phyloP scores from a whole-genome alignment of 164 flowering plant genomes.

The Magnolia officinalis region DNA sequence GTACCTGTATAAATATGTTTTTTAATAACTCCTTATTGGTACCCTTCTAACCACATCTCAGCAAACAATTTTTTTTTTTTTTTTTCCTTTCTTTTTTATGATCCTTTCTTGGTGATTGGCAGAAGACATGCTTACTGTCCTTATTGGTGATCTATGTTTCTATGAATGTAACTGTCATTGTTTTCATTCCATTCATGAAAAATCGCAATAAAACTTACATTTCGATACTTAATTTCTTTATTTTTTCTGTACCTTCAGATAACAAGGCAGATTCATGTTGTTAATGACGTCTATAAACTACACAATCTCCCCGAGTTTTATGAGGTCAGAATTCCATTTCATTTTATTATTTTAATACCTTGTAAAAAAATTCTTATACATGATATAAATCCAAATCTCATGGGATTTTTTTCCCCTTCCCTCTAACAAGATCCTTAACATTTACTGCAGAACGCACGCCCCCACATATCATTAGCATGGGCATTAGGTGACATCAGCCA shows the following conservation, averaged over 20 bases:
- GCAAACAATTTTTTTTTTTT: too few species aligned
- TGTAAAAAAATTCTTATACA: neutral
- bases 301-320: constrained; percentile 95
- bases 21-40: too few species aligned
- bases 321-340: constrained; percentile 38
- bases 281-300: constrained; percentile 74
- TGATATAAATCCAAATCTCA: neutral
- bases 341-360: neutral
- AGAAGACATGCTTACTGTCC: too few species aligned
- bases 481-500: constrained; percentile 65
- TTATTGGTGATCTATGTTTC: too few species aligned
- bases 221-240: too few species aligned
- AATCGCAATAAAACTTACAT: too few species aligned
- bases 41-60: too few species aligned
- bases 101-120: too few species aligned
- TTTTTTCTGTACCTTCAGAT: constrained; percentile 47
- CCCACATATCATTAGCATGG: constrained; percentile 95
- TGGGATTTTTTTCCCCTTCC: neutral
- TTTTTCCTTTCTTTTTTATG: too few species aligned
- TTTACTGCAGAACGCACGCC: constrained; percentile 76
- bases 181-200: too few species aligned
- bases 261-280: constrained; percentile 65
- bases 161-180: too few species aligned
- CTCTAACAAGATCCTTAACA: neutral
- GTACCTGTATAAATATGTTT: too few species aligned